phyloP scores from a whole-genome alignment of 2,329 filamentous ascomycete genomes.

The Venturia carpophila region DNA sequence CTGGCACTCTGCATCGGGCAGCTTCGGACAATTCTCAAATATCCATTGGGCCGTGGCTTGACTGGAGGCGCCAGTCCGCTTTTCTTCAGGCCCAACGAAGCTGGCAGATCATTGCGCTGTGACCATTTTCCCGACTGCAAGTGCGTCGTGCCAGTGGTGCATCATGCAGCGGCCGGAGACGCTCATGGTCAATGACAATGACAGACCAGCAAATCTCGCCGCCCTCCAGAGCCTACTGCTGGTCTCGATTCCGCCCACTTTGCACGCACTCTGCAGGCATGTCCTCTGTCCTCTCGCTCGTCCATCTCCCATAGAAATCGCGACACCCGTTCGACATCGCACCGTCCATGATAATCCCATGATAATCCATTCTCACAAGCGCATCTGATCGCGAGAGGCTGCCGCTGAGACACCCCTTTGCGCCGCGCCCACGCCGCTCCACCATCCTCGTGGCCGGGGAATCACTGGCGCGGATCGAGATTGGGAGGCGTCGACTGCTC shows the following conservation, averaged over 20 bases:
- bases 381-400: not conserved
- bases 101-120: constrained; percentile 8
- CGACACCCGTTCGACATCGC: not conserved
- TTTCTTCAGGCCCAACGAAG: constrained; percentile 5
- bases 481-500: constrained; percentile 1
- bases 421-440: not conserved
- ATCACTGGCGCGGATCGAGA: not conserved
- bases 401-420: not conserved
- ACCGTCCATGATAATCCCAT: no score
- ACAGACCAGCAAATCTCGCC: constrained; percentile 1
- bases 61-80: not conserved
- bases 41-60: not conserved
- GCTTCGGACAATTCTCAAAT: not conserved
- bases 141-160: not conserved
- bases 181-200: no score
- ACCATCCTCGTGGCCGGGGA: not conserved
- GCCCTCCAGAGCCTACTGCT: not conserved
- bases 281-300: not conserved
- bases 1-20: not conserved
- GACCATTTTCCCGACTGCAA: not conserved
- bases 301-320: not conserved
- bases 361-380: not conserved
- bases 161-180: constrained; percentile 1
- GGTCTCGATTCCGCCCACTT: not conserved
- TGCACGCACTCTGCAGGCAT: not conserved